phyloP scores from a whole-genome alignment of 495 filamentous ascomycete genomes.

The Trichoderma parareesei region DNA sequence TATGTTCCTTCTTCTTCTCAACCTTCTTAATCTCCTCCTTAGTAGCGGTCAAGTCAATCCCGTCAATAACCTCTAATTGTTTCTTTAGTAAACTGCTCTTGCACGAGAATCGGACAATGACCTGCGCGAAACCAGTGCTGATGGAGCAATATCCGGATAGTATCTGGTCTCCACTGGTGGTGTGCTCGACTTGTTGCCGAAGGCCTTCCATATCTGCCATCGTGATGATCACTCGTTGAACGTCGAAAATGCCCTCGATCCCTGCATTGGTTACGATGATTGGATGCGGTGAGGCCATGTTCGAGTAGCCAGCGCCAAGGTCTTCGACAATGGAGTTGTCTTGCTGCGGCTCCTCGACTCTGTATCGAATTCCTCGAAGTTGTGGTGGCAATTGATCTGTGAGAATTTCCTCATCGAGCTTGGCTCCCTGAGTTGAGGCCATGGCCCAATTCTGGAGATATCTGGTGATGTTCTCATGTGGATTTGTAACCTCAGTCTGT shows the following conservation, averaged over 20 bases:
- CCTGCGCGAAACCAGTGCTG: conserved; percentile 28
- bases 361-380: not conserved
- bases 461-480: not conserved
- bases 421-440: no score
- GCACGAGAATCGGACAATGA: conserved; percentile 30
- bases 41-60: conserved; percentile 23
- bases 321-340: conserved; percentile 2
- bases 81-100: conserved; percentile 25
- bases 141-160: conserved; percentile 30
- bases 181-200: conserved; percentile 23
- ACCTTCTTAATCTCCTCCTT: conserved; percentile 14
- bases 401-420: not conserved
- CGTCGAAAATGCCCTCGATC: conserved; percentile 33
- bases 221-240: conserved; percentile 33
- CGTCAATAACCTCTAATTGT: conserved; percentile 30
- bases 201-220: conserved; percentile 25
- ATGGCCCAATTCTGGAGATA: not conserved
- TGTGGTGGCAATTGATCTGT: not conserved
- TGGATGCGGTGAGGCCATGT: conserved; percentile 31
- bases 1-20: conserved; percentile 10
- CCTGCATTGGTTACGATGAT: conserved; percentile 33
- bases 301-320: conserved; percentile 14
- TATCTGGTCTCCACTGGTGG: conserved; percentile 21
- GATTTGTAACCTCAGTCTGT: not conserved
- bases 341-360: not conserved